Evolutionary conservation across 1,284 basidiomycete species (phyloP).

Genomic region (Wolfiporia cocos): DNA sequence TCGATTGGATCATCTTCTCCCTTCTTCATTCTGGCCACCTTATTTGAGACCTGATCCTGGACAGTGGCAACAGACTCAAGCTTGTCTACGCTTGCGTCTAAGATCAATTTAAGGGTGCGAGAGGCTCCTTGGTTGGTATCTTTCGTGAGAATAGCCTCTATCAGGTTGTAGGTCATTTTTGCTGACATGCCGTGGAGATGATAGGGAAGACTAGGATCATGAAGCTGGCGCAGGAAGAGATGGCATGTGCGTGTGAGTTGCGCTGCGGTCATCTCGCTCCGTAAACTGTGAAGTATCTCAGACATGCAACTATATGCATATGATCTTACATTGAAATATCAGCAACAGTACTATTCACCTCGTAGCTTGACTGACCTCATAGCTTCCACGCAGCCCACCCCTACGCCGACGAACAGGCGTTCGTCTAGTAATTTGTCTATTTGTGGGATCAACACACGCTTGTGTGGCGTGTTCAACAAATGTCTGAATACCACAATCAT

Average conservation of each 20-base stretch:
- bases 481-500: slow-evolving; percentile 92
- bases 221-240: slow-evolving; percentile 85
- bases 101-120: slow-evolving; percentile 65
- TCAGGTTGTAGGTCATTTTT: slow-evolving; percentile 89
- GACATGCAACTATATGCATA: slow-evolving; percentile 87
- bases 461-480: slow-evolving; percentile 78
- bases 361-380: slow-evolving; percentile 46
- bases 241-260: slow-evolving; percentile 83
- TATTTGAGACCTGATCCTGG: slow-evolving; percentile 49
- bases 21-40: slow-evolving; percentile 44
- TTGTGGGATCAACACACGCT: slow-evolving; percentile 77
- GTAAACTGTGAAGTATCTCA: slow-evolving; percentile 91
- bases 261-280: slow-evolving; percentile 73
- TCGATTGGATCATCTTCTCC: slow-evolving; percentile 38
- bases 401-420: slow-evolving; percentile 84
- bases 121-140: slow-evolving; percentile 65
- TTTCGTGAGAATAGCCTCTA: slow-evolving; percentile 80
- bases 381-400: slow-evolving; percentile 78
- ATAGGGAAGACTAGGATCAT: slow-evolving; percentile 81
- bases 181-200: slow-evolving; percentile 89
- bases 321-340: too few species aligned
- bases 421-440: slow-evolving; percentile 93
- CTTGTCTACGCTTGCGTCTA: slow-evolving; percentile 86
- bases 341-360: slow-evolving; percentile 9
- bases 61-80: slow-evolving; percentile 76